These are phyloP conservation scores for Suillus variegatus DNA, from an alignment of 768 basidiomycete species.

Conservation along the genomic window DNA sequence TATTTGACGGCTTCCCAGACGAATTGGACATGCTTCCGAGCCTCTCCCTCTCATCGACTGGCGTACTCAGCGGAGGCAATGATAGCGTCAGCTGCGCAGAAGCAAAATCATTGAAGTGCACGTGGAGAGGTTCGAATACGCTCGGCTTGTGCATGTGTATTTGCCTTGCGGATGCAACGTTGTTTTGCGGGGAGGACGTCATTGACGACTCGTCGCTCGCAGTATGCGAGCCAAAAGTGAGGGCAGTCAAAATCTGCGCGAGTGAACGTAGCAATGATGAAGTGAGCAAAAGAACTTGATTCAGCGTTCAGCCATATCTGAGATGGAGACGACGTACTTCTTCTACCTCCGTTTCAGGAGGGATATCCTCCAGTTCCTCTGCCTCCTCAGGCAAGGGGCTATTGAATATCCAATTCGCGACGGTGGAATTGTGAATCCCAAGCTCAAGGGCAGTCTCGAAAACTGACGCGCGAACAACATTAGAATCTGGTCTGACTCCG, in stretches of 20 bases:
- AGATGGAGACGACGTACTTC: slow-evolving; percentile 31
- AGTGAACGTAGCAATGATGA: slow-evolving; percentile 11
- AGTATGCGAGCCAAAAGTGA: slow-evolving; percentile 43
- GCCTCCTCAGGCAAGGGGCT: slow-evolving; percentile 59
- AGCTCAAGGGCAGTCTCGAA: slow-evolving; percentile 72
- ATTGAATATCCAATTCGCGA: slow-evolving; percentile 75
- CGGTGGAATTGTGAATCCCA: slow-evolving; percentile 58
- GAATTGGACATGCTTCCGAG: background rate
- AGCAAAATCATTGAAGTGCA: slow-evolving; percentile 32
- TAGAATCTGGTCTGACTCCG: slow-evolving; percentile 49
- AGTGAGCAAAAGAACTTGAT: background rate
- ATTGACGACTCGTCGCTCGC: slow-evolving; percentile 44
- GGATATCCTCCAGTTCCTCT: slow-evolving; percentile 37
- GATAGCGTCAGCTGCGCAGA: slow-evolving; percentile 31
- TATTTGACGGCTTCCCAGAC: slow-evolving; percentile 12
- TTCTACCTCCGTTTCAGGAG: slow-evolving; percentile 18
- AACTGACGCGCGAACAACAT: slow-evolving; percentile 67
- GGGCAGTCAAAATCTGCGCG: slow-evolving; percentile 25
- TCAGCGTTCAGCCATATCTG: background rate
- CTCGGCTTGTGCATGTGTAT: slow-evolving; percentile 31
- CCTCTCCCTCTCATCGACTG: background rate
- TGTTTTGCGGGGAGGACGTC: slow-evolving; percentile 27
- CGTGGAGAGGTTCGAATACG: slow-evolving; percentile 29
- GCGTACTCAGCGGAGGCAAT: slow-evolving; percentile 20
- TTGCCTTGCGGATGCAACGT: slow-evolving; percentile 20